Base-by-base conservation (phyloP, 495 filamentous ascomycete species). In the Aspergillus wentii region DNA sequence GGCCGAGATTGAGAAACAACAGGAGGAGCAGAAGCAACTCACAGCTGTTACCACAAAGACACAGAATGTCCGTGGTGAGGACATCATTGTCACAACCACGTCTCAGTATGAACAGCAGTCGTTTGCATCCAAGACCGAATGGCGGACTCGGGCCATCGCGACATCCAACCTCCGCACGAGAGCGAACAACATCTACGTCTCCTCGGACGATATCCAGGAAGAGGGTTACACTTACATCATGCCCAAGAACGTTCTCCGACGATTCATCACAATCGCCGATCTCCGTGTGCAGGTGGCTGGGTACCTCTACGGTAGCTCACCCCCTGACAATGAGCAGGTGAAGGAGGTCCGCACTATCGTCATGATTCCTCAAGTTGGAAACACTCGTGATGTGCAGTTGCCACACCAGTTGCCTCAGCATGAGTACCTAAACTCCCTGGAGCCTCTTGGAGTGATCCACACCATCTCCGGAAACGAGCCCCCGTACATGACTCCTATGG, bases 41-140 rank as follows among this genome's bases (percentile, higher is more conserved):
- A 99, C 94, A 11, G 92, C 94, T 14, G 91, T 96, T 17, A 97
- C 92, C 0, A 99, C 94, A 26, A 95, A 95, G 71, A 99, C 94
- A 0, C 90, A 95, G 58, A 99, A 99, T 51, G 85, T 94, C 14
- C 91, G 89, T 38, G 94, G 94, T 15, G 94, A 99, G 64, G 94
- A 97, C 43, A 95, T 99, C 44, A 88, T 97, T 54, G 94, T 99
- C 30, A 96, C 92, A 0, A 99, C 94, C 2, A 97, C 90, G 0
- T 95, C 92, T 4, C 83, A 94, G 56, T 97, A 91, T 46, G 94
- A 97, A 60, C 91, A 97, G 64, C 83, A 95, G 62, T 87, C 88
- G 1, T 99, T 99, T 51, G 89, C 91, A 10, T 96, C 90, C 15
- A 97, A 97, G 77, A 97, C 94, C 0, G 94, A 99, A 59, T 99